Conservation (phyloP, 371 early-diverging fungal species). For the Mucor plumbeus region DNA sequence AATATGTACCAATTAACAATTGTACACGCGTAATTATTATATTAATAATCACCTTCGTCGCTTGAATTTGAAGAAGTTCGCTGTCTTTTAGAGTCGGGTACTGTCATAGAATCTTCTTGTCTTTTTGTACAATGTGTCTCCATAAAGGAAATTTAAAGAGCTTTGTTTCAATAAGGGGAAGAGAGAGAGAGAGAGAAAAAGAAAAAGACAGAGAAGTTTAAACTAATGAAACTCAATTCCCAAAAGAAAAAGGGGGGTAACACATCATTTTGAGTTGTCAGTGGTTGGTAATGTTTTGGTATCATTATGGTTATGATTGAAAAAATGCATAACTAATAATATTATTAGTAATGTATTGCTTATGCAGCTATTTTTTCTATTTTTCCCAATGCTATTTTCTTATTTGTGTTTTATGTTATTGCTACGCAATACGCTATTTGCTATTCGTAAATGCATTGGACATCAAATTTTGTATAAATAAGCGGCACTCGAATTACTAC, state of each 20-base stretch:
- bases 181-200: not conserved
- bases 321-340: too few species aligned
- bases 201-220: not conserved
- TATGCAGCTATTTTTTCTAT: too few species aligned
- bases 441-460: too few species aligned
- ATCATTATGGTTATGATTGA: too few species aligned
- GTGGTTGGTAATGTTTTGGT: not conserved
- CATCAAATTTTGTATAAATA: too few species aligned
- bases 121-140: slow-evolving; percentile 23
- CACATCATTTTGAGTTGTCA: not conserved
- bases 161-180: not conserved
- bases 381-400: too few species aligned
- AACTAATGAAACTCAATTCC: not conserved
- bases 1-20: not conserved
- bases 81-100: slow-evolving; percentile 36
- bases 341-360: too few species aligned
- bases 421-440: too few species aligned
- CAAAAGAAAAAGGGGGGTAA: not conserved
- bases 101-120: slow-evolving; percentile 31
- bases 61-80: slow-evolving; percentile 24
- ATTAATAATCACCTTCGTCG: slow-evolving; percentile 21
- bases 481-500: too few species aligned
- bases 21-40: not conserved
- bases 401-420: too few species aligned
- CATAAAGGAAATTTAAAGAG: slow-evolving; percentile 15